These are phyloP conservation scores for Botrytis squamosa DNA, from an alignment of 2,329 filamentous ascomycete species.

Conservation along the genomic window DNA sequence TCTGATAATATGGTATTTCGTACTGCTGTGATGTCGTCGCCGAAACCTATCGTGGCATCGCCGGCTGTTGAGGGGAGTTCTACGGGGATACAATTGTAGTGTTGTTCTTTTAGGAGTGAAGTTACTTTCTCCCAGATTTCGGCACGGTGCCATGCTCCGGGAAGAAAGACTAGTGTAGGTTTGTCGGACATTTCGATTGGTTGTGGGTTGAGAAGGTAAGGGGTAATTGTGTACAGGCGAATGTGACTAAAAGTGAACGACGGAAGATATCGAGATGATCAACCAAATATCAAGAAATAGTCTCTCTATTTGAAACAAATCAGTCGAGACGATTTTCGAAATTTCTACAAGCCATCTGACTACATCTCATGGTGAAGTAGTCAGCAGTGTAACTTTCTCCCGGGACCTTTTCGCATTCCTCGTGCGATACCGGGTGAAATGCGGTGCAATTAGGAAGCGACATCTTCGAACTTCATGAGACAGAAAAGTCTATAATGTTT, in stretches of 20 bases:
- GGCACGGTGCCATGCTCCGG: slow-evolving; percentile 48
- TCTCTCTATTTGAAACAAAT: not conserved
- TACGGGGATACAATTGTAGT: slow-evolving; percentile 39
- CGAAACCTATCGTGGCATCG: slow-evolving; percentile 38
- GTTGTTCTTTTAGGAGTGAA: slow-evolving; percentile 37
- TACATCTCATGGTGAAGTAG: not conserved
- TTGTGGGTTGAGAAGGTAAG: not conserved
- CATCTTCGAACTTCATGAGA: no score
- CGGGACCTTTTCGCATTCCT: not conserved
- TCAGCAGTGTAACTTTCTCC: not conserved
- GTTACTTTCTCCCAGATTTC: slow-evolving; percentile 41
- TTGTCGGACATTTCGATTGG: slow-evolving; percentile 24
- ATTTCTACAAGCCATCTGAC: not conserved
- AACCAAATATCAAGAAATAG: no score
- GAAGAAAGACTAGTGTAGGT: slow-evolving; percentile 47
- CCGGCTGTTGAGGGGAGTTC: slow-evolving; percentile 41
- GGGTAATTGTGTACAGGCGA: not conserved
- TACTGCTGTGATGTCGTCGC: slow-evolving; percentile 42
- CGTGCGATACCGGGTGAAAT: slow-evolving; percentile 2
- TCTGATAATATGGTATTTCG: slow-evolving; percentile 39
- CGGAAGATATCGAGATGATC: not conserved
- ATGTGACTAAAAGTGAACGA: not conserved
- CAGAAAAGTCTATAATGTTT: not conserved
- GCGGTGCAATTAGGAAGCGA: not conserved
- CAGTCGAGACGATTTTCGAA: rapidly evolving